Percentiles rank a stretch among this genome's conserved stretches.
Conservation (phyloP, 2,329 filamentous ascomycete species). For the Chaetomium sp. region DNA sequence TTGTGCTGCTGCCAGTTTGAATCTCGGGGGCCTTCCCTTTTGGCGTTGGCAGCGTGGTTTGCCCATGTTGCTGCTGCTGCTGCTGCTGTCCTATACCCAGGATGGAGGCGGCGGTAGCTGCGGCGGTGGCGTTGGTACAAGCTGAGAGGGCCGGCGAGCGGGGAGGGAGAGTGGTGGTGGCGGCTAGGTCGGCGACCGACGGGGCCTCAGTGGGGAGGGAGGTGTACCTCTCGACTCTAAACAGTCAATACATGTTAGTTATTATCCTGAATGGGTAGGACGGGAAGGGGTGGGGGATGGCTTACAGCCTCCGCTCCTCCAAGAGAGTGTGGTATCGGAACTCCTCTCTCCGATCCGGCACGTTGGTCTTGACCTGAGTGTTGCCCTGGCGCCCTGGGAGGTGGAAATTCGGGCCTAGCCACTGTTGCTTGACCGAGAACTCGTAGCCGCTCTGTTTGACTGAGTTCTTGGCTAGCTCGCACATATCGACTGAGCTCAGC, state of each 20-base stretch:
- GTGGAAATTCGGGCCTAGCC: conserved; percentile 80
- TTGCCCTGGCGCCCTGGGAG: conserved; percentile 82
- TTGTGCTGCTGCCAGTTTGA: background rate
- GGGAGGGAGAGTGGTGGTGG: conserved; percentile 11
- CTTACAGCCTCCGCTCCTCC: conserved; percentile 83
- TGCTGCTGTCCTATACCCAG: background rate
- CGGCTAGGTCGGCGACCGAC: conserved; percentile 30
- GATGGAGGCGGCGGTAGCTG: background rate
- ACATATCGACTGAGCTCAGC: conserved; percentile 96
- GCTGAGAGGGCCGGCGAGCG: conserved; percentile 17
- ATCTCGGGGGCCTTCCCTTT: background rate
- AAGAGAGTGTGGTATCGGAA: conserved; percentile 85
- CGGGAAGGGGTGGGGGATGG: background rate
- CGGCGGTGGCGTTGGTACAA: conserved; percentile 6
- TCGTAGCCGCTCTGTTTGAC: conserved; percentile 96
- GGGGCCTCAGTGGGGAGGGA: conserved; percentile 34
- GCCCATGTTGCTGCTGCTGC: conserved; percentile 2
- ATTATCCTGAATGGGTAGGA: background rate
- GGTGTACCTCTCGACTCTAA: conserved; percentile 49
- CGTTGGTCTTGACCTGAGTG: conserved; percentile 92
- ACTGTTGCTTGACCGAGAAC: conserved; percentile 82
- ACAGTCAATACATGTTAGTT: background rate
- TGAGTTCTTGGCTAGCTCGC: conserved; percentile 93
- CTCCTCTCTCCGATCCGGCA: conserved; percentile 87
- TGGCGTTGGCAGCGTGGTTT: background rate